These are phyloP conservation scores for Pythium guiyangense DNA, from an alignment of 352 stramenopile genomes.

Conservation along the genomic window DNA sequence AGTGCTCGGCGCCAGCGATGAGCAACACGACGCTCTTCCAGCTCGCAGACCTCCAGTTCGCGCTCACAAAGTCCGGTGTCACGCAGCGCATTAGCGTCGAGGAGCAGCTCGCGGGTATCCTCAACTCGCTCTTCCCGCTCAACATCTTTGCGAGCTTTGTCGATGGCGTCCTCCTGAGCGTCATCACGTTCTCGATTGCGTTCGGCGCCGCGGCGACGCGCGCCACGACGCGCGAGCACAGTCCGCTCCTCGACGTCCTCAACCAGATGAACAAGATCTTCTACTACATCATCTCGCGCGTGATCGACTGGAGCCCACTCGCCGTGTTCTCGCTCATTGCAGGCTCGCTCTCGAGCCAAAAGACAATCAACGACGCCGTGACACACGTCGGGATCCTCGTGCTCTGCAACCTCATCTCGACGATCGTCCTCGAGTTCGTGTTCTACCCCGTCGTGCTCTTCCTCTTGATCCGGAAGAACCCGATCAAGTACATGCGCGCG, in stretches of 20 bases:
- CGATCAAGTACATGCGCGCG: slow-evolving; percentile 50
- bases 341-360: slow-evolving; percentile 46
- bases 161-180: slow-evolving; percentile 44
- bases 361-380: slow-evolving; percentile 33
- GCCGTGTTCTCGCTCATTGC: slow-evolving; percentile 70
- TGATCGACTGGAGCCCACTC: slow-evolving; percentile 61
- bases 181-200: slow-evolving; percentile 59
- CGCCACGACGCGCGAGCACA: slow-evolving; percentile 44
- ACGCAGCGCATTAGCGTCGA: slow-evolving; percentile 37
- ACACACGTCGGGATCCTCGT: slow-evolving; percentile 56
- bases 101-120: slow-evolving; percentile 51
- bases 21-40: slow-evolving; percentile 29
- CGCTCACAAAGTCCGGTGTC: slow-evolving; percentile 11
- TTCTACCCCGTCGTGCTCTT: slow-evolving; percentile 56
- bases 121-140: slow-evolving; percentile 40
- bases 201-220: slow-evolving; percentile 56
- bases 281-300: slow-evolving; percentile 54
- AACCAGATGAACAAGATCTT: slow-evolving; percentile 75
- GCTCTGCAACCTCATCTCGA: slow-evolving; percentile 39
- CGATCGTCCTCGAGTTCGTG: slow-evolving; percentile 44
- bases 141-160: slow-evolving; percentile 64
- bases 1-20: slow-evolving; percentile 22
- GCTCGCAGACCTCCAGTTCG: slow-evolving; percentile 33
- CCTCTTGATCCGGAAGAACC: slow-evolving; percentile 38
- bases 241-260: slow-evolving; percentile 46